Evolutionary conservation across 768 basidiomycete genomes (phyloP), one percentile per base, ranked within the genome.

Genomic region (Auriscalpium orientale): DNA sequence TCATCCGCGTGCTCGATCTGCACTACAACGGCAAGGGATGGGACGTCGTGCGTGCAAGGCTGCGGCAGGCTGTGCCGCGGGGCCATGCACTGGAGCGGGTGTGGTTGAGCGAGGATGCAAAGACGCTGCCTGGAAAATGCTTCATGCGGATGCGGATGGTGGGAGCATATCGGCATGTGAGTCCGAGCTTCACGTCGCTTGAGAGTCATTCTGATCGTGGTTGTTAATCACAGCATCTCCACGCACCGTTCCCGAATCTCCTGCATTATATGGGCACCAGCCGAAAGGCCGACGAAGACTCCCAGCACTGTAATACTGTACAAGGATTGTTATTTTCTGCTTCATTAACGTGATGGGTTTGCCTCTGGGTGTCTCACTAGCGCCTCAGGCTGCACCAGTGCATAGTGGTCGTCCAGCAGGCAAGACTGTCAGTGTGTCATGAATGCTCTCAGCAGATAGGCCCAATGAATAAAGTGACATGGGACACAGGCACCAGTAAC

Each of bases 61-160:
- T 82, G 43, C 68, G 67, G 34, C 68, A 68, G 20, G 65, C 70
- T 20, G 76, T 83, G 48, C 80, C 82, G 8, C 62, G 57, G 46
- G 72, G 73, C 3, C 80, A 81, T 62, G 68, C 71, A 8, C 70
- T 83, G 20, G 73, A 76, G 56, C 64, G 65, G n/a, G 72, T 77
- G 13, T 83, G 80, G 81, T 67, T 81, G 51, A 72, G 75, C 12
- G 72, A 74, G 18, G 76, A 76, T 35, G 71, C 70, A 38, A 77
- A 71, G 60, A 79, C 75, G 7, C 62, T 82, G 37, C 75, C 76
- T 12, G 79, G 78, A 3, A 82, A 82, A 63, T 81, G 80, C 61
- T 80, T 79, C 64, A 69, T 83, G 66, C 73, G 80, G 21, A 82
- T 82, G 80, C 70, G 80, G 54, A 76, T 81, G 72, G 72, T 76